phyloP scores from a whole-genome alignment of 2,329 filamentous ascomycete species.

The Madurella mycetomatis region DNA sequence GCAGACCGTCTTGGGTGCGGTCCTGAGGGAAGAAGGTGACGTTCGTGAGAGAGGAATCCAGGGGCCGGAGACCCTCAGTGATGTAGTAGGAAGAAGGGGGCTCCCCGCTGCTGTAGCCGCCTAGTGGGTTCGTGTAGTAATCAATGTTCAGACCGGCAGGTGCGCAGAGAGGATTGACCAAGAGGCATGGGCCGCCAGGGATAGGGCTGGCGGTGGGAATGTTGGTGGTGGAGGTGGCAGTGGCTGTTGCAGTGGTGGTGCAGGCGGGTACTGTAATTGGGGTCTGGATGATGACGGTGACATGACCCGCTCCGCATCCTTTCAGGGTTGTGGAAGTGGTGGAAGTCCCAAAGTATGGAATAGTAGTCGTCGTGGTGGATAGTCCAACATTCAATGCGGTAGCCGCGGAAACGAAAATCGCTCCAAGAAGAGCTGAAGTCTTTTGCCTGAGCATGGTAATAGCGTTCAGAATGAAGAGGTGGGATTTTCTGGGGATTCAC shows the following conservation, averaged over 20 bases:
- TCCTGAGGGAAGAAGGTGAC: slow-evolving; percentile 1
- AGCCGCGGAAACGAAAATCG: neutral
- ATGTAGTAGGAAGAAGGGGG: neutral
- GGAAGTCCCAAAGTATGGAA: neutral
- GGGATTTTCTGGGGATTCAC: too few relatives aligned
- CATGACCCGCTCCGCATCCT: neutral
- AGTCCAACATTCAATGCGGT: neutral
- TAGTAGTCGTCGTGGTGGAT: neutral
- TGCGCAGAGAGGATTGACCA: neutral
- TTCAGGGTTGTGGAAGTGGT: neutral
- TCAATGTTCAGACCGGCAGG: neutral
- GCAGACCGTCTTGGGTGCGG: neutral
- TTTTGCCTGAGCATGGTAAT: too few relatives aligned
- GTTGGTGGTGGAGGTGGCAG: neutral
- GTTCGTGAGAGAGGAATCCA: neutral
- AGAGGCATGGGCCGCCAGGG: neutral
- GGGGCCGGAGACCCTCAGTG: neutral
- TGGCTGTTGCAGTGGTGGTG: neutral
- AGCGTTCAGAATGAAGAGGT: too few relatives aligned
- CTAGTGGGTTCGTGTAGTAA: neutral
- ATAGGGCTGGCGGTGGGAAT: neutral
- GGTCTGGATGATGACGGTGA: neutral
- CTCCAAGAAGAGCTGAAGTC: neutral
- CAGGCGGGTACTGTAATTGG: neutral
- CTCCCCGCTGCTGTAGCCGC: slow-evolving; percentile 2